Conservation (phyloP, 768 basidiomycete species). For the Calvatia gigantea region DNA sequence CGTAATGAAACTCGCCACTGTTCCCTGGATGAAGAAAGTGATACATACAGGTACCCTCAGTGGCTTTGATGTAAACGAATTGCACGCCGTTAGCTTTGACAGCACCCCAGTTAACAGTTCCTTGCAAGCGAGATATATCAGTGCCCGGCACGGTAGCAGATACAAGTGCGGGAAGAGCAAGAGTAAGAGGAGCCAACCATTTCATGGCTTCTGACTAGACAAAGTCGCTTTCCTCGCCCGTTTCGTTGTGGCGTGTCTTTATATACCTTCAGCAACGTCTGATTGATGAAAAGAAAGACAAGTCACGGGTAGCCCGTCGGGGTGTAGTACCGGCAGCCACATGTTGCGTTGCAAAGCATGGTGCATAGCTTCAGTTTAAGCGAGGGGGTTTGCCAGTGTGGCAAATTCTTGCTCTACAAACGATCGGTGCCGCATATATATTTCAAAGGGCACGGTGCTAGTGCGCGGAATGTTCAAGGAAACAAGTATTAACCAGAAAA, state of each 20-base stretch:
- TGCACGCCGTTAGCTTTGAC: slow-evolving; percentile 48
- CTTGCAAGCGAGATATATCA: slow-evolving; percentile 52
- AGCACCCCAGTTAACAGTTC: slow-evolving; percentile 45
- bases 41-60: slow-evolving; percentile 49
- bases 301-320: no score
- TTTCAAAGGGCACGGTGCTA: no score
- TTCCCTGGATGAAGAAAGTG: neutral
- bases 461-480: no score
- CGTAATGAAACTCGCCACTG: neutral
- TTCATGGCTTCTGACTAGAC: neutral
- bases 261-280: neutral
- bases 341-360: no score
- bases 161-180: slow-evolving; percentile 2
- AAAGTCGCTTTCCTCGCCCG: neutral
- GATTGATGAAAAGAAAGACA: neutral
- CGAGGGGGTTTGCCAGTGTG: no score
- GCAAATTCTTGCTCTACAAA: no score
- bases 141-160: slow-evolving; percentile 42
- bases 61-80: slow-evolving; percentile 68
- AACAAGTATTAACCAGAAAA: no score
- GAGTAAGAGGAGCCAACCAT: neutral
- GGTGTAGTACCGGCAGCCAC: no score
- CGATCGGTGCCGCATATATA: no score
- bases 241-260: neutral
- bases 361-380: no score